Base-by-base conservation (phyloP, 495 filamentous ascomycete genomes). In the Hyaloscypha bicolor region DNA sequence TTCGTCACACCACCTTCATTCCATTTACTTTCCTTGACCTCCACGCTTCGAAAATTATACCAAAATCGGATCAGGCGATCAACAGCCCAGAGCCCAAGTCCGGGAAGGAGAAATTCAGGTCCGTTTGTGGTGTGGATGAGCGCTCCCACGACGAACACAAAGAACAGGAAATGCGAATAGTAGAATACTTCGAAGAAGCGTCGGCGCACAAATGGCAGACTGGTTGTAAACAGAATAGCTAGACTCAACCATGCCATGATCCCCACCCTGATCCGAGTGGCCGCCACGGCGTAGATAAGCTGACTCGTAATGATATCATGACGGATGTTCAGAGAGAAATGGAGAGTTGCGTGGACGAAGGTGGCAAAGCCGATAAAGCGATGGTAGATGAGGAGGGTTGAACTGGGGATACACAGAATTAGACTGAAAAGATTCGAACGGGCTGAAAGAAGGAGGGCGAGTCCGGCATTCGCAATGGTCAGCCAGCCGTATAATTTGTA, bases 401-500 rank as follows among this genome's bases (percentile, higher is more conserved):
- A 2, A 1, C 64, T 61, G 3, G 71, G 68, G 12, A 73, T 64
- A 14, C 71, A 68, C 3, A 67, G 59, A 4, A 69, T 52, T 1
- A 62, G 33, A 9, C 45, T 19, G 31, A 73, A 58, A 39, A 70
- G 68, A 37, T 70, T 73, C 39, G 22, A 35, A 9, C 71, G 67
- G 16, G 71, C 11, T 22, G 63, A 33, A 65, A 75, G 11, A 68
- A 76, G 51, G 55, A 71, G 35, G 57, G 71, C 60, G 62, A 74
- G 29, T 56, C 68, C 57, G 55, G 71, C 39, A 53, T 69, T 68
- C 22, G 61, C 62, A 29, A 68, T 60, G 55, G 45, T 37, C 65
- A 75, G 56, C 67, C 69, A 63, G 55, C 68, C 64, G 52, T 73
- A 69, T 59, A 71, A 64, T 35, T 70, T 69, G 55, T 64, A 73